Conservation (phyloP, 2,329 filamentous ascomycete species). For the Cryphonectria radicalis region DNA sequence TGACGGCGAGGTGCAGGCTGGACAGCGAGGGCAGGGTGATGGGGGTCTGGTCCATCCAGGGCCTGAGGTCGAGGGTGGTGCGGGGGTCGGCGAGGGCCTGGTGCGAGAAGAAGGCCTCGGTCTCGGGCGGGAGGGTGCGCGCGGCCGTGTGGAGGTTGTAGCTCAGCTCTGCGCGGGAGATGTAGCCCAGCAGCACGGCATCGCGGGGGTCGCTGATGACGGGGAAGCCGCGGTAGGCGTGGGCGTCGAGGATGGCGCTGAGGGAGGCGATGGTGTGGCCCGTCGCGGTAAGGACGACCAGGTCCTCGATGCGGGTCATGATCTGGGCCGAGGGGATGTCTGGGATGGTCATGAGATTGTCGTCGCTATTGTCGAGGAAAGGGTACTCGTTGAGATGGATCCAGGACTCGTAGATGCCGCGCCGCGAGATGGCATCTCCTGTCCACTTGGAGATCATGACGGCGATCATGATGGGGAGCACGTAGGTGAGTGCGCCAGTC, state of each 20-base stretch:
- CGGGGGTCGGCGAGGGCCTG: conserved; percentile 79
- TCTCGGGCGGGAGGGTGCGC: conserved; percentile 66
- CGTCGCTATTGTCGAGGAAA: conserved; percentile 90
- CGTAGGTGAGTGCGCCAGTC: conserved; percentile 92
- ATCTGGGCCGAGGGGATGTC: conserved; percentile 85
- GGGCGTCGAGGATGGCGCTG: conserved; percentile 69
- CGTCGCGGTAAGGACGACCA: conserved; percentile 83
- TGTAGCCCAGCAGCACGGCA: conserved; percentile 86
- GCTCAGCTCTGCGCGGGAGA: conserved; percentile 85
- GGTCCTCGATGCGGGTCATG: conserved; percentile 91
- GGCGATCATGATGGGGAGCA: conserved; percentile 97
- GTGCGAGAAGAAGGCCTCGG: conserved; percentile 83
- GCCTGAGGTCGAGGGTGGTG: conserved; percentile 81
- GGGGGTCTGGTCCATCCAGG: conserved; percentile 99
- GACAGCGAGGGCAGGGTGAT: conserved; percentile 82
- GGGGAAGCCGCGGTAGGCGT: conserved; percentile 88
- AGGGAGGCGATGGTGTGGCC: conserved; percentile 85
- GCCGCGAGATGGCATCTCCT: conserved; percentile 89
- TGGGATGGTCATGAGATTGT: conserved; percentile 62
- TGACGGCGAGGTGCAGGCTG: conserved; percentile 81
- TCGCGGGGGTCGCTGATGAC: conserved; percentile 79
- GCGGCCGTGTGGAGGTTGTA: conserved; percentile 75
- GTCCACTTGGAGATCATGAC: conserved; percentile 99
- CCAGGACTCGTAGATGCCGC: conserved; percentile 97
- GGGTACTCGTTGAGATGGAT: conserved; percentile 96